Base-by-base conservation (phyloP, 345 rosid genomes). In the Linum lewisii region DNA sequence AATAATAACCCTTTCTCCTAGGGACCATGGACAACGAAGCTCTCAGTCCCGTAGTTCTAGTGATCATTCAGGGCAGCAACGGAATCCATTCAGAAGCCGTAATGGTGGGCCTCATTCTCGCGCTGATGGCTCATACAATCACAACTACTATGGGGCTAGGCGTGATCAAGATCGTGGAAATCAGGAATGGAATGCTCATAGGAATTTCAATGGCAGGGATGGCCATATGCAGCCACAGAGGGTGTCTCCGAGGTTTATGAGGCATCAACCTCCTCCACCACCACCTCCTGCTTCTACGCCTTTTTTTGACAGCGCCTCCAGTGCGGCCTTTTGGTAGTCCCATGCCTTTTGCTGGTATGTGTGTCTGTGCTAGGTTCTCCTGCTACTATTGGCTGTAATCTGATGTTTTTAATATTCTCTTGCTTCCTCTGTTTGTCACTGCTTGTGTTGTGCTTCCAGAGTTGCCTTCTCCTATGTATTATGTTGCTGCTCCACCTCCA, bases 161-260 rank as follows among this genome's bases (percentile, higher is more conserved):
- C 92, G 89, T 42, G 88, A 77, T 73, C 95, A 81, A 58, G 92
- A 85, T 38, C 84, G 90, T 45, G 7, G 37, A 20, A 72, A 59
- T 55, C 68, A 63, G 24, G 76, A 67, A 20, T 66, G 71, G 99
- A 77, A 71, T 73, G 7, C 58, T 68, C 78, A 75, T 61, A 76
- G 95, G 38, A 77, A 62, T 69, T 83, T 81, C 61, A 86, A 73
- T 67, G 79, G 78, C 51, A 79, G 90, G 75, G 98, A 85, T 58
- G 71, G 72, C 51, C 87, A 81, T 26, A 62, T 76, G 71, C 95
- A 82, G 60, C 75, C 78, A 34, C 90, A 77, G 38, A 81, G 87
- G 67, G 83, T 60, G 66, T 23, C 59, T 7, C 82, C 82, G 22
- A 79, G 87, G 71, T 77, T 74, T 66, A 73, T 72, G 53, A 81